Conservation (phyloP, 495 filamentous ascomycete species). For the Alectoria sarmentosa region DNA sequence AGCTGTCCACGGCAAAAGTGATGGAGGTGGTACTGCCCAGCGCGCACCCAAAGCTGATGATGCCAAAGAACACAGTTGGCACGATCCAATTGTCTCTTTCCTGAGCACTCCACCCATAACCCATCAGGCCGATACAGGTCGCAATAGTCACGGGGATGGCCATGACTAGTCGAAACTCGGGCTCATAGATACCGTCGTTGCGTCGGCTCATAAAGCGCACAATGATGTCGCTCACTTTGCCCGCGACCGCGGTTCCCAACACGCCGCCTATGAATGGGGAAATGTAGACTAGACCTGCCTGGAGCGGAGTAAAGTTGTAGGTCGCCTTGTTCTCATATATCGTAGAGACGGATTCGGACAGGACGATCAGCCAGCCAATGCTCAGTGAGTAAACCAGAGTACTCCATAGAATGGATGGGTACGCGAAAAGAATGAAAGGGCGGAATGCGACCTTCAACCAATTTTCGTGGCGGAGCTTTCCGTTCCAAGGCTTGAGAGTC, state of each 20-base stretch:
- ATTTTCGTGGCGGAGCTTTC: constrained; percentile 65
- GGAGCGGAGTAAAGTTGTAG: constrained; percentile 75
- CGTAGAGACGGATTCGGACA: constrained; percentile 76
- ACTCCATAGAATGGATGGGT: constrained; percentile 89
- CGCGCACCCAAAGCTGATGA: constrained; percentile 90
- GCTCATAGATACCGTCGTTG: constrained; percentile 94
- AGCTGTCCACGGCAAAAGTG: constrained; percentile 90
- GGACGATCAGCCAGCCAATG: constrained; percentile 92
- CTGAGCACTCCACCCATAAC: constrained; percentile 84
- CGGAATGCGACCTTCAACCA: constrained; percentile 71
- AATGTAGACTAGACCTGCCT: constrained; percentile 82
- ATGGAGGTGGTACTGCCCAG: constrained; percentile 91
- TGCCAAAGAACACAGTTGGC: constrained; percentile 85
- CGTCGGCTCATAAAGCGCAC: constrained; percentile 68
- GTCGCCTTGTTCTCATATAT: constrained; percentile 59
- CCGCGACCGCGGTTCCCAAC: constrained; percentile 84
- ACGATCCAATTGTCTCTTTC: constrained; percentile 77
- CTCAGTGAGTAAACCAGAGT: constrained; percentile 78
- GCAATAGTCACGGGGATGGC: constrained; percentile 69
- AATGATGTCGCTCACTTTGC: constrained; percentile 79
- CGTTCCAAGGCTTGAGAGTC: constrained; percentile 66
- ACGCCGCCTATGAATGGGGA: constrained; percentile 85
- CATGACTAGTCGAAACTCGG: constrained; percentile 93
- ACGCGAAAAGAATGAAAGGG: constrained; percentile 79
- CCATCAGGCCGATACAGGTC: constrained; percentile 83